phyloP scores from a whole-genome alignment of 2,329 filamentous ascomycete species.

The Fusarium albidum region DNA sequence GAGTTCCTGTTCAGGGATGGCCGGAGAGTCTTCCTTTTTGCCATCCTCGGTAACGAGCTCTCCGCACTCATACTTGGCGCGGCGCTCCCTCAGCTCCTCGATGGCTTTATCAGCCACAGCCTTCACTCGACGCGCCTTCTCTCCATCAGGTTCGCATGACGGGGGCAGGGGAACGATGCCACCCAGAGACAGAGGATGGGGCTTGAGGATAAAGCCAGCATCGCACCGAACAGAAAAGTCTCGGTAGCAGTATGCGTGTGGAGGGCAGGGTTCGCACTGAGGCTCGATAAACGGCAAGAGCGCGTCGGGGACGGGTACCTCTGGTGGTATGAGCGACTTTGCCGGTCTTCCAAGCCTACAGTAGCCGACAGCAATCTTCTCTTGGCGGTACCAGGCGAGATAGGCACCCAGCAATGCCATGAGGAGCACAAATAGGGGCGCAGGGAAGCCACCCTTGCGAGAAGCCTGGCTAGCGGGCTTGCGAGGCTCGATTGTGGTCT shows the following conservation, averaged over 20 bases:
- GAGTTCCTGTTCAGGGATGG: conserved; percentile 73
- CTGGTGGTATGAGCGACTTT: conserved; percentile 56
- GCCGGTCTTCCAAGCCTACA: conserved; percentile 81
- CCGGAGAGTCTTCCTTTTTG: conserved; percentile 64
- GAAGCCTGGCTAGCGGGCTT: conserved; percentile 47
- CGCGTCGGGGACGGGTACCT: conserved; percentile 73
- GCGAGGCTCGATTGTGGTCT: conserved; percentile 54
- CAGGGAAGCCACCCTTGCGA: conserved; percentile 60
- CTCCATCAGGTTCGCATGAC: conserved; percentile 93
- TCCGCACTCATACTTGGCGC: conserved; percentile 91
- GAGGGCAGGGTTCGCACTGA: conserved; percentile 87
- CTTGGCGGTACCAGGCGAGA: conserved; percentile 85
- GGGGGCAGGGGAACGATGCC: conserved; percentile 86
- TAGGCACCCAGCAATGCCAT: conserved; percentile 76
- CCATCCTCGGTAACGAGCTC: conserved; percentile 71
- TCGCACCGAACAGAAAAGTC: conserved; percentile 84
- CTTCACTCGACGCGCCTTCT: conserved; percentile 87
- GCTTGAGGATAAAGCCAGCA: conserved; percentile 83
- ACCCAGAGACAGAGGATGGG: conserved; percentile 82
- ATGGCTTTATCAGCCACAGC: conserved; percentile 88
- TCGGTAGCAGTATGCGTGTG: conserved; percentile 87
- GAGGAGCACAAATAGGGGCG: conserved; percentile 76
- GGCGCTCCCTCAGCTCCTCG: conserved; percentile 83
- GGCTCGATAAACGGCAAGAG: conserved; percentile 75
- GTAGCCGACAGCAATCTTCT: conserved; percentile 96